phyloP scores from a whole-genome alignment of 768 basidiomycete genomes.

The Hericium alpestre region DNA sequence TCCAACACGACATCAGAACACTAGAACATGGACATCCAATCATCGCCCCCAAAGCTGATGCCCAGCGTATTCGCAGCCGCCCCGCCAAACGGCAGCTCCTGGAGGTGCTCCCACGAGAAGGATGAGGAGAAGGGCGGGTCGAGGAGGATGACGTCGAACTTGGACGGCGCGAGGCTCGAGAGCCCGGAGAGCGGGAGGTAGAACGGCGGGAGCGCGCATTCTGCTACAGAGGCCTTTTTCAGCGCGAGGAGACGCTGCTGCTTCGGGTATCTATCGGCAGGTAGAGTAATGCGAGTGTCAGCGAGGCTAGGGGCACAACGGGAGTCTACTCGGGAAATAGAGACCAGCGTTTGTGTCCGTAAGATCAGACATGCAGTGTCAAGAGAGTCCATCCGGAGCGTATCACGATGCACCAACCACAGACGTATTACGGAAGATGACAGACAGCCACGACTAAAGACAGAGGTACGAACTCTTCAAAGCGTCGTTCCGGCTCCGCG shows the following conservation, averaged over 20 bases:
- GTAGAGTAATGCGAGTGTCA: neutral
- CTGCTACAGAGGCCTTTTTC: slow-evolving; percentile 70
- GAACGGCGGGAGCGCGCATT: slow-evolving; percentile 59
- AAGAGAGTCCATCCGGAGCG: too few relatives aligned
- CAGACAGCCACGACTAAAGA: neutral
- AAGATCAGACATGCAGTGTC: too few relatives aligned
- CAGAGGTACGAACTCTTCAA: slow-evolving; percentile 76
- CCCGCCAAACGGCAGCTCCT: slow-evolving; percentile 46
- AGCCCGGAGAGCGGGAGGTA: slow-evolving; percentile 59
- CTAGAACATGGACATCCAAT: too few relatives aligned
- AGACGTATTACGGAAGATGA: neutral
- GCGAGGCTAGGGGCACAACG: neutral
- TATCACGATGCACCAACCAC: neutral
- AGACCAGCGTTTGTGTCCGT: neutral
- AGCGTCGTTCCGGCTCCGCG: slow-evolving; percentile 77
- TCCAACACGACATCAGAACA: too few relatives aligned
- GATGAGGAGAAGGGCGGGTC: slow-evolving; percentile 84
- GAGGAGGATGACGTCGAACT: slow-evolving; percentile 87
- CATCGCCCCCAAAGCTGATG: too few relatives aligned
- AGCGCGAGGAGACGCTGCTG: slow-evolving; percentile 75
- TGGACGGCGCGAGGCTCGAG: slow-evolving; percentile 44
- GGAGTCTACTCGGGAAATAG: neutral
- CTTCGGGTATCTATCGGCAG: slow-evolving; percentile 75
- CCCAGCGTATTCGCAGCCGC: too few relatives aligned
- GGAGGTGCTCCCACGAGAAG: slow-evolving; percentile 77